These are phyloP conservation scores for Nicotiana obtusifolia DNA, from an alignment of 257 asterid genomes.

Conservation along the genomic window DNA sequence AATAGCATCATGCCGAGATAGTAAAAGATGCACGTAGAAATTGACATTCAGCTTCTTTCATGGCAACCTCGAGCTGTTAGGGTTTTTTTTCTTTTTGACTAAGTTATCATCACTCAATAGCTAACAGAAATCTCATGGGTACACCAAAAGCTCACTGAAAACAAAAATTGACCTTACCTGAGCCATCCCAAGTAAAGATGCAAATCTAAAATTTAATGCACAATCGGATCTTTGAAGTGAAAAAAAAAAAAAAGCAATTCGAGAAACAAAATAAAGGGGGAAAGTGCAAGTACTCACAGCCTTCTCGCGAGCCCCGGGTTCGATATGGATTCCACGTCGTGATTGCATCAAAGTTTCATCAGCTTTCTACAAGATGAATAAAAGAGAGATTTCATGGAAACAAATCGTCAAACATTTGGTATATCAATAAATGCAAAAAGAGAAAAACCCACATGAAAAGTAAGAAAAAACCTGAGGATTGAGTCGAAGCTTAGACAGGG, in stretches of 20 bases:
- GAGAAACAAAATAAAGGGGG: neutral
- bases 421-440: neutral
- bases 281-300: conserved; percentile 49
- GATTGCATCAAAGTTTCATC: conserved; percentile 34
- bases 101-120: neutral
- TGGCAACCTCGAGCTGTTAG: neutral
- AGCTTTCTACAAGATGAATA: conserved; percentile 25
- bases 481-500: conserved; percentile 44
- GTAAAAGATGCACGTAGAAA: too few species aligned
- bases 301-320: conserved; percentile 87
- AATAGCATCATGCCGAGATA: neutral
- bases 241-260: neutral
- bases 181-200: neutral
- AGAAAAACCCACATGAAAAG: neutral
- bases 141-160: neutral
- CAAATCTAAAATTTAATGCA: neutral
- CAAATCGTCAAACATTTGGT: neutral
- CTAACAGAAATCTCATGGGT: neutral
- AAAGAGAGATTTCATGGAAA: conserved; percentile 10
- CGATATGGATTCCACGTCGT: conserved; percentile 66
- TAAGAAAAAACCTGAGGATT: conserved; percentile 37
- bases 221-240: neutral
- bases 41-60: neutral
- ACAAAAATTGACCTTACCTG: neutral
- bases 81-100: neutral